A percentile compares a stretch with the other conserved stretches of the same genome.
phyloP scores from a whole-genome alignment of 2,329 filamentous ascomycete species.

The Drechslerella dactyloides region DNA sequence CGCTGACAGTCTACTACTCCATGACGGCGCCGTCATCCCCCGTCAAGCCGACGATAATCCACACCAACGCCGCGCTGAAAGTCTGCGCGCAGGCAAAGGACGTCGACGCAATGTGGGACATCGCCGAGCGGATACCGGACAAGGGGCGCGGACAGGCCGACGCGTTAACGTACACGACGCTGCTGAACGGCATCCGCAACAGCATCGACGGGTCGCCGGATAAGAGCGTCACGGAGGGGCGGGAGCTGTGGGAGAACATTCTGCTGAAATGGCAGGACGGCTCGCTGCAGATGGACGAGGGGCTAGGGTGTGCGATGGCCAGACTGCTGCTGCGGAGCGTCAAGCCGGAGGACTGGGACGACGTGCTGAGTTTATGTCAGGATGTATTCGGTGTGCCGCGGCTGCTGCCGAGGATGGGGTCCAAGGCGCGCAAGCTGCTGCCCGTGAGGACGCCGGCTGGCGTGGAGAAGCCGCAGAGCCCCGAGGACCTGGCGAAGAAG shows the following conservation, averaged over 20 bases:
- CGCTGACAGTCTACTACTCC: constrained; percentile 76
- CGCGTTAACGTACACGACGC: constrained; percentile 76
- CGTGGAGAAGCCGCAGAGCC: constrained; percentile 14
- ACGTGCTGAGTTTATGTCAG: constrained; percentile 76
- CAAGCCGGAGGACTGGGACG: constrained; percentile 68
- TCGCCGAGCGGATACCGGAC: constrained; percentile 75
- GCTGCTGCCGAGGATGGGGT: constrained; percentile 56
- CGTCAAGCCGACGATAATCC: constrained; percentile 76
- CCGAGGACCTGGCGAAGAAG: constrained; percentile 10
- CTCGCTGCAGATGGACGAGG: constrained; percentile 74
- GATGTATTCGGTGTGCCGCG: constrained; percentile 80
- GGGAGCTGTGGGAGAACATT: constrained; percentile 80
- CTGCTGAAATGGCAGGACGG: constrained; percentile 76
- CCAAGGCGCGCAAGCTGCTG: constrained; percentile 45
- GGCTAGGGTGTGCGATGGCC: constrained; percentile 80
- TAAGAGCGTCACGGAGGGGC: constrained; percentile 69
- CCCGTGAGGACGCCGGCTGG: constrained; percentile 20
- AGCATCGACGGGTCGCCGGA: constrained; percentile 58
- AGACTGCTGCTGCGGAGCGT: constrained; percentile 72
- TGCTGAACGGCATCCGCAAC: constrained; percentile 76
- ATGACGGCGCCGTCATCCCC: constrained; percentile 70
- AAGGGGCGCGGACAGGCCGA: constrained; percentile 70
- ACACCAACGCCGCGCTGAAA: constrained; percentile 85
- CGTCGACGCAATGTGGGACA: constrained; percentile 78
- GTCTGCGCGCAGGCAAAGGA: constrained; percentile 78